Base-by-base conservation (phyloP, 2,329 filamentous ascomycete genomes). In the Talaromyces marneffei region DNA sequence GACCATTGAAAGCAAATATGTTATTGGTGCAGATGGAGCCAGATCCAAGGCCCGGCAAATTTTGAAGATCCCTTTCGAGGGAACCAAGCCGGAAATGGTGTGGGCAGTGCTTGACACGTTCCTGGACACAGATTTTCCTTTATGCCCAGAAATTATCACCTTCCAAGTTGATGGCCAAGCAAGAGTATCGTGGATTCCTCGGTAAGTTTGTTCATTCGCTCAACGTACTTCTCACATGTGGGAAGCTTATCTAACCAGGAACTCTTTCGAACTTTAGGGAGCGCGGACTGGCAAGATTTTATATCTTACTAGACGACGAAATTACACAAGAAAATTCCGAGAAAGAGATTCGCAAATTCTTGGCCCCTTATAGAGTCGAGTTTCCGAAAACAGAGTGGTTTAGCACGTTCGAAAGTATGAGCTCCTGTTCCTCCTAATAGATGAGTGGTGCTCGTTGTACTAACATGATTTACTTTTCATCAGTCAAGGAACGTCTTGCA, bases 81-180 rank as follows among this genome's bases (percentile, higher is more conserved):
- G 58, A 23, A 60, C 58, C 18, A 54, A 60, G 50, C 58, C 58
- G 7, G 58, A 60, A 29, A 55, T 60, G 58, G 52, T 54, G 7
- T 60, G 58, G 58, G 50, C 58, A 20, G 58, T 60, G 10, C 58
- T 60, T 31, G 50, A 60, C n/a, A 55, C 58, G 1, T 60, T 60
- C 27, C 25, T 60, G 37, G 58, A 60, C 50, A 55, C 48, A 6
- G 50, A 55, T 25, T 60, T 60, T 10, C 58, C 58, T 27, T 29
- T 53, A 20, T 60, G 58, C 18, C 48, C 58, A 5, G 58, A 60
- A 25, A 54, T 60, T 16, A 60, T 60, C 18, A 60, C 58, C 14
- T 55, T 60, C 29, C 50, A 60, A 27, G 39, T 60, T 3, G 52
- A 55, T 25, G 58, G 58, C 18, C 48, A 55, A 35, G 50, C 50